phyloP scores from a whole-genome alignment of 1,139 yeast genomes.

The Protomyces lactucae-debilis region DNA sequence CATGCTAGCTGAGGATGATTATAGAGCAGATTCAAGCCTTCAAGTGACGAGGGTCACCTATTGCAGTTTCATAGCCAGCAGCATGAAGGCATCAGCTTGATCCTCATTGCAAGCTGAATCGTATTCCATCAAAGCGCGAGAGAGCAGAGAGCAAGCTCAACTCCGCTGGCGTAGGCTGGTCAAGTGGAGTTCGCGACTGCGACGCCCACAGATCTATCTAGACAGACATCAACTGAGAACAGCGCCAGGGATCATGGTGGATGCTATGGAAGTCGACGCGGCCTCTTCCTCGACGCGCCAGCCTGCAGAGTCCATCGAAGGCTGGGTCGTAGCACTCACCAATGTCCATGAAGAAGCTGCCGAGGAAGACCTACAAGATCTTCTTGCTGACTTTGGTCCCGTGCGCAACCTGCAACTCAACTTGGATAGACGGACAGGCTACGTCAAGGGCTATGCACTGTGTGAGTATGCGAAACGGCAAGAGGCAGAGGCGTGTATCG shows the following conservation, averaged over 20 bases:
- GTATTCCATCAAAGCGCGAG: too few relatives aligned
- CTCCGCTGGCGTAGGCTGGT: too few relatives aligned
- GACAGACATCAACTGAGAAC: too few relatives aligned
- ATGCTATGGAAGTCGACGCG: constrained; percentile 13
- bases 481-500: constrained; percentile 42
- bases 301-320: constrained; percentile 39
- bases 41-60: too few relatives aligned
- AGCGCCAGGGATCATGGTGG: not conserved
- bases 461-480: constrained; percentile 40
- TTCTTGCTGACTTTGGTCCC: constrained; percentile 44
- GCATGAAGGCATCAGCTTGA: too few relatives aligned
- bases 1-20: too few relatives aligned
- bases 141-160: too few relatives aligned
- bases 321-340: constrained; percentile 44
- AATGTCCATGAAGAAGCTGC: constrained; percentile 47
- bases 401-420: constrained; percentile 44
- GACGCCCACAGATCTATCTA: too few relatives aligned
- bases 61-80: too few relatives aligned
- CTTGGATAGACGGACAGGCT: constrained; percentile 46
- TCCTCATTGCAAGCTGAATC: too few relatives aligned
- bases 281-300: not conserved
- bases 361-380: constrained; percentile 46
- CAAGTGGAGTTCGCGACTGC: too few relatives aligned
- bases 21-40: too few relatives aligned
- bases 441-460: constrained; percentile 46